Percentiles rank a stretch among this genome's conserved stretches.
phyloP scores from a whole-genome alignment of 2,329 filamentous ascomycete species.

The Colletotrichum somersetense region DNA sequence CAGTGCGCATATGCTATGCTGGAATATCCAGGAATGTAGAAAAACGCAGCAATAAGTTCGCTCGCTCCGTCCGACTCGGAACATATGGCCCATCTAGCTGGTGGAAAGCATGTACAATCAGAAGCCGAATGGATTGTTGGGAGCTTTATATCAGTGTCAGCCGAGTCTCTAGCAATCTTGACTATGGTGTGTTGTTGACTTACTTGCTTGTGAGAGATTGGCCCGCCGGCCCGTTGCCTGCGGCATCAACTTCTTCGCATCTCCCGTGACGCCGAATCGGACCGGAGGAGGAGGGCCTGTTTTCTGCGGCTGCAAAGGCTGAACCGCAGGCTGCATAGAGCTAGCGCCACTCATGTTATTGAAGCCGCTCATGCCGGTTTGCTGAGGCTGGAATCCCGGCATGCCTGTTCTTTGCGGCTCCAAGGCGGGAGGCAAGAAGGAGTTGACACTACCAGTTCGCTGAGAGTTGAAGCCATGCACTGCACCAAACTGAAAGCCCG shows the following conservation, averaged over 20 bases:
- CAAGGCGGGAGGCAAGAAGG: conserved; percentile 69
- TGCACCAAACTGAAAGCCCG: conserved; percentile 66
- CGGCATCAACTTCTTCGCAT: conserved; percentile 81
- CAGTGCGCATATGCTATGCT: conserved; percentile 31
- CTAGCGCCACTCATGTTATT: conserved; percentile 44
- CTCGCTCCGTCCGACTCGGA: conserved; percentile 16
- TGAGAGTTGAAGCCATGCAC: conserved; percentile 65
- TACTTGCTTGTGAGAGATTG: conserved; percentile 95
- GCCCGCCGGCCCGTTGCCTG: conserved; percentile 92
- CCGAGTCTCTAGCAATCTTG: neutral
- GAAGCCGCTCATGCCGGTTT: conserved; percentile 65
- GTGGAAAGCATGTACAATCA: conserved; percentile 44
- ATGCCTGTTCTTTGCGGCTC: conserved; percentile 72
- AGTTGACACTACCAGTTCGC: conserved; percentile 64
- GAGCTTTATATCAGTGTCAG: conserved; percentile 54
- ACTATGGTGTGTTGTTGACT: conserved; percentile 61
- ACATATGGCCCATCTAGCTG: neutral
- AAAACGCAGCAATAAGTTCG: conserved; percentile 21
- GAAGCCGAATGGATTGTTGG: conserved; percentile 68
- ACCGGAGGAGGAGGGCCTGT: conserved; percentile 84
- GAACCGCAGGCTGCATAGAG: conserved; percentile 54
- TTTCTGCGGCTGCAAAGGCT: conserved; percentile 60
- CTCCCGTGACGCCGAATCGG: conserved; percentile 83
- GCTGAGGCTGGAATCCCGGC: conserved; percentile 61
- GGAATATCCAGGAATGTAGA: conserved; percentile 30